phyloP scores from a whole-genome alignment of 768 basidiomycete genomes.

The Russula griseocarnosa region DNA sequence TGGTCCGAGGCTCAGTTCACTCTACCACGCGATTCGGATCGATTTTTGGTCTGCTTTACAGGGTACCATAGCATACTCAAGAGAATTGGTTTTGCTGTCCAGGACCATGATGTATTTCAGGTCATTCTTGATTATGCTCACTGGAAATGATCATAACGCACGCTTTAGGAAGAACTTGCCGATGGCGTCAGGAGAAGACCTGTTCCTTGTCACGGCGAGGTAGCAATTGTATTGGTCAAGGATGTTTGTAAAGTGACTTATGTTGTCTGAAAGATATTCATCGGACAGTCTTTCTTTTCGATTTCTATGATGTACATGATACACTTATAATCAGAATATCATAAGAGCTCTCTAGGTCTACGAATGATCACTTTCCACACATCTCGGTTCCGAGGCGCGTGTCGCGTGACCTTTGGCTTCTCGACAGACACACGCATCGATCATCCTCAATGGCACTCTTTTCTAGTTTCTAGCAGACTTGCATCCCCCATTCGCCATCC shows the following conservation, averaged over 20 bases:
- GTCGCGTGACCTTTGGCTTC: no score
- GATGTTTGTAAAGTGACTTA: no score
- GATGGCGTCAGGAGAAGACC: constrained; percentile 22
- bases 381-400: no score
- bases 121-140: not conserved
- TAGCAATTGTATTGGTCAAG: constrained; percentile 19
- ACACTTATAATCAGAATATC: no score
- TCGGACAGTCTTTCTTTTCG: not conserved
- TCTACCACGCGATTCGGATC: no score
- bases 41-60: not conserved
- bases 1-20: no score
- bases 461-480: no score
- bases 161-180: constrained; percentile 18
- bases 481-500: no score
- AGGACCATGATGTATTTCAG: constrained; percentile 25
- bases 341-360: no score
- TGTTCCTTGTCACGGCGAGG: constrained; percentile 20
- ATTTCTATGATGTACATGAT: constrained; percentile 8
- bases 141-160: not conserved
- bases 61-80: constrained; percentile 19
- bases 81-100: constrained; percentile 5
- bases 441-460: no score
- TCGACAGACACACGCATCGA: no score
- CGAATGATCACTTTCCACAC: no score
- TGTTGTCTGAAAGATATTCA: not conserved